Evolutionary conservation across 345 rosid genomes (phyloP).

Genomic region (Brassica rapa): DNA sequence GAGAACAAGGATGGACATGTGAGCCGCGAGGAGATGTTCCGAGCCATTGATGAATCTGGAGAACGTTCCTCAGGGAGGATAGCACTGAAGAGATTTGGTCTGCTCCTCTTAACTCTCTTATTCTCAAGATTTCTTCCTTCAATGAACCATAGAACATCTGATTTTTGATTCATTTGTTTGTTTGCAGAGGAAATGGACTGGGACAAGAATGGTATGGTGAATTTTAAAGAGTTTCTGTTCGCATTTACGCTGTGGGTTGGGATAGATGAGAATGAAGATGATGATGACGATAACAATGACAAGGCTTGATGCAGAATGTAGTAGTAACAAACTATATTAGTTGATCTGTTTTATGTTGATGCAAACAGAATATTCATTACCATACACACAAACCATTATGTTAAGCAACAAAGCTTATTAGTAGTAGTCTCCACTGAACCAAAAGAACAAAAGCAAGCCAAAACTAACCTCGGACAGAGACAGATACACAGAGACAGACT

Average conservation of each 20-base stretch:
- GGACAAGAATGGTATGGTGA: conserved; percentile 93
- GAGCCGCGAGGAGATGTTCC: conserved; percentile 86
- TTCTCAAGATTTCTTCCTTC: background rate
- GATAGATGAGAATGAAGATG: conserved; percentile 66
- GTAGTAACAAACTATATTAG: conserved; percentile 8
- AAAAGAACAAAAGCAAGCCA: conserved; percentile 31
- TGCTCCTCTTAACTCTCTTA: conserved; percentile 6
- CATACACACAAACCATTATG: conserved; percentile 28
- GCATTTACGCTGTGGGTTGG: conserved; percentile 95
- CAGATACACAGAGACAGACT: conserved; percentile 3
- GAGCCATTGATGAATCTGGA: conserved; percentile 85
- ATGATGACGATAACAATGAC: conserved; percentile 46
- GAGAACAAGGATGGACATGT: conserved; percentile 85
- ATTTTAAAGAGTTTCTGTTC: conserved; percentile 89
- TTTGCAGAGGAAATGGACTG: conserved; percentile 98
- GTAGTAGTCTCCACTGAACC: conserved; percentile 21
- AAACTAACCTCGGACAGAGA: conserved; percentile 32
- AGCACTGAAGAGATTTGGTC: conserved; percentile 94
- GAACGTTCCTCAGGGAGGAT: conserved; percentile 84
- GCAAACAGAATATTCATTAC: conserved; percentile 36
- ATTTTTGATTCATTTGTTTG: background rate
- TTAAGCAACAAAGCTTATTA: conserved; percentile 32
- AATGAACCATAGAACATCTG: background rate
- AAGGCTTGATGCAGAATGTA: conserved; percentile 22
- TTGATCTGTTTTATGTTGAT: conserved; percentile 17